Conservation (phyloP, 129 eudicot genomes). For the Flaveria trinervia region DNA sequence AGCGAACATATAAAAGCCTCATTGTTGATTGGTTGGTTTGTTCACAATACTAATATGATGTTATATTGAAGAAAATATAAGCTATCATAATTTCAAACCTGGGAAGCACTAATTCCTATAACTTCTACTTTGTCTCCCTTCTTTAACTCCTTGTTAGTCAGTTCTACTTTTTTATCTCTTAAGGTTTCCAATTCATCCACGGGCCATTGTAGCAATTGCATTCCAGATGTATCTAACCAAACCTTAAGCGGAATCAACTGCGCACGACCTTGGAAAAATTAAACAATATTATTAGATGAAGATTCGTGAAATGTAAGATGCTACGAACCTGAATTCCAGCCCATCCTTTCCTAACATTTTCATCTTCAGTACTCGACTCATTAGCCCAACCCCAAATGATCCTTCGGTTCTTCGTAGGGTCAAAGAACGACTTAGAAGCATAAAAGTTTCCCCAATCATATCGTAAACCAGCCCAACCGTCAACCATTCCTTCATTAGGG, state of each 20-base stretch:
- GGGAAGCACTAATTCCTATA: slow-evolving; percentile 60
- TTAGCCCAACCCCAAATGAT: slow-evolving; percentile 65
- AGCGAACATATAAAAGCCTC: not conserved
- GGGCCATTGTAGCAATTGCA: slow-evolving; percentile 71
- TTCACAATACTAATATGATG: not conserved
- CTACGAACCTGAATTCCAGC: slow-evolving; percentile 53
- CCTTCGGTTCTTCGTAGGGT: slow-evolving; percentile 47
- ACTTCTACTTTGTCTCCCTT: slow-evolving; percentile 52
- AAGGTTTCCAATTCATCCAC: slow-evolving; percentile 54
- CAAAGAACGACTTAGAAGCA: slow-evolving; percentile 71
- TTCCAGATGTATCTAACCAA: slow-evolving; percentile 59
- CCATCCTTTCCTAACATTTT: slow-evolving; percentile 48
- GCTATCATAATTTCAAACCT: slow-evolving; percentile 9
- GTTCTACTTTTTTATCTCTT: slow-evolving; percentile 41
- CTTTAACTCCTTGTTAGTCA: slow-evolving; percentile 36
- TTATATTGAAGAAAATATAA: not conserved
- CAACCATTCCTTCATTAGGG: slow-evolving; percentile 39
- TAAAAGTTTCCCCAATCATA: slow-evolving; percentile 69
- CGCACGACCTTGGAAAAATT: not conserved
- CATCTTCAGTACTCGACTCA: slow-evolving; percentile 33
- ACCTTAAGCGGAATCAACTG: slow-evolving; percentile 63
- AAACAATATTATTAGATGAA: not conserved
- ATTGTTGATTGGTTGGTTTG: not conserved
- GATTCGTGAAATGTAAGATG: slow-evolving; percentile 5
- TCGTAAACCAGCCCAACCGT: slow-evolving; percentile 34